Percentiles rank a stretch among this genome's conserved stretches.
These are phyloP conservation scores for Didymella lethalis DNA, from an alignment of 2,329 filamentous ascomycete species.

Conservation along the genomic window DNA sequence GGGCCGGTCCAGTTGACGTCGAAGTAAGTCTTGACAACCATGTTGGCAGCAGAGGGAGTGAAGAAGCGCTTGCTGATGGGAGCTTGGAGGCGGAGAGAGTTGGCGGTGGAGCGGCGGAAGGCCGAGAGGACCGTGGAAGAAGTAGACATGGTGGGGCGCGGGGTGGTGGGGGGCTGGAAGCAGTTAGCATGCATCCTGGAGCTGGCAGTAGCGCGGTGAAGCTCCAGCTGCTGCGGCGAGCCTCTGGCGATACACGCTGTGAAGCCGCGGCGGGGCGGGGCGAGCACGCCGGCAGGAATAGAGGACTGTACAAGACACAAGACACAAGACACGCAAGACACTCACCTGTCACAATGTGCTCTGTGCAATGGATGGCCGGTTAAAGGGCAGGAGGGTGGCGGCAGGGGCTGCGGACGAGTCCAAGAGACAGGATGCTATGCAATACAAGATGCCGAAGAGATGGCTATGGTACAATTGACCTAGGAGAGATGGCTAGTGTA, in stretches of 20 bases:
- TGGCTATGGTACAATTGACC: constrained; percentile 40
- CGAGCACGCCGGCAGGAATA: constrained; percentile 3
- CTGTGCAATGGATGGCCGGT: constrained; percentile 20
- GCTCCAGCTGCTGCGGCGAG: constrained; percentile 17
- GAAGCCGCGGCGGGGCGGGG: constrained; percentile 7
- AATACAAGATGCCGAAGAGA: constrained; percentile 35
- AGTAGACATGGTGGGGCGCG: constrained; percentile 39
- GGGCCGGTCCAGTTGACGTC: constrained; percentile 76
- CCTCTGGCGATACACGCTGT: constrained; percentile 9
- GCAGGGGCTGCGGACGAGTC: constrained; percentile 24
- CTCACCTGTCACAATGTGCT: constrained; percentile 13
- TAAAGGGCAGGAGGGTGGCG: constrained; percentile 12
- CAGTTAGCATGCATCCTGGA: constrained; percentile 18
- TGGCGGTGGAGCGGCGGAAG: constrained; percentile 43
- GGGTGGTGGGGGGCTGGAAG: constrained; percentile 30
- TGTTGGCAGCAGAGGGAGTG: constrained; percentile 73
- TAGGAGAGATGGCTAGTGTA: constrained; percentile 15
- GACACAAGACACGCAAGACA: neutral
- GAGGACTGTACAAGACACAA: neutral
- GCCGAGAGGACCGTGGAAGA: constrained; percentile 44
- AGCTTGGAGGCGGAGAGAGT: constrained; percentile 37
- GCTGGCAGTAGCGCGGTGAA: constrained; percentile 16
- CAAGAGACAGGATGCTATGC: constrained; percentile 45
- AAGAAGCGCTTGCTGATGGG: constrained; percentile 61
- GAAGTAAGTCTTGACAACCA: constrained; percentile 80